Evolutionary conservation across 257 asterid species (phyloP).

Genomic region (Forsythia viridissima): DNA sequence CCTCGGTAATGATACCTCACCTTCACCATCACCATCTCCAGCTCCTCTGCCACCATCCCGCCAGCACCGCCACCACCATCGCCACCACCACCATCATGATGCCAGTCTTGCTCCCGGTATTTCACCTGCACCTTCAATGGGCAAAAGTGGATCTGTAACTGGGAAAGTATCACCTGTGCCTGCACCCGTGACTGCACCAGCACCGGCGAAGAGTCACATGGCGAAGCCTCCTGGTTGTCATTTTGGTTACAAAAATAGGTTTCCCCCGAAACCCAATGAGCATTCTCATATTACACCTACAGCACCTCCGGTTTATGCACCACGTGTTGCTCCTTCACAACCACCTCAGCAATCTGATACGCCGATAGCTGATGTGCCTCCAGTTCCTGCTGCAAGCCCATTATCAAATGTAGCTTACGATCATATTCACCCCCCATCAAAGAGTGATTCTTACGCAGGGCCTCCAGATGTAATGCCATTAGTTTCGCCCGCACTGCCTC

Average conservation of each 20-base stretch:
- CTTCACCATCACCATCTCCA: conserved; percentile 49
- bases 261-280: conserved; percentile 49
- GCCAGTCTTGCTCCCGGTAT: conserved; percentile 51
- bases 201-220: conserved; percentile 33
- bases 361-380: conserved; percentile 35
- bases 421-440: conserved; percentile 59
- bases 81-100: conserved; percentile 48
- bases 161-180: conserved; percentile 40
- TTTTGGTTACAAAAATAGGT: conserved; percentile 41
- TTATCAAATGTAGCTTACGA: conserved; percentile 50
- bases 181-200: conserved; percentile 51
- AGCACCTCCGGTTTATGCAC: conserved; percentile 56
- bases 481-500: conserved; percentile 57
- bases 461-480: conserved; percentile 52
- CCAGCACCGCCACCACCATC: conserved; percentile 46
- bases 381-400: conserved; percentile 54
- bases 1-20: conserved; percentile 46
- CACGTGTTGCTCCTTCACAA: conserved; percentile 50
- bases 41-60: conserved; percentile 52
- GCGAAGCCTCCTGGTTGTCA: conserved; percentile 66
- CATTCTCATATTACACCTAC: conserved; percentile 53
- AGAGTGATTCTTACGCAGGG: conserved; percentile 38
- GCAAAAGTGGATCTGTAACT: conserved; percentile 27
- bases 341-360: conserved; percentile 32
- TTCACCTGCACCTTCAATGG: conserved; percentile 63